These are phyloP conservation scores for Collybia sordida DNA, from an alignment of 768 basidiomycete species.

Conservation along the genomic window DNA sequence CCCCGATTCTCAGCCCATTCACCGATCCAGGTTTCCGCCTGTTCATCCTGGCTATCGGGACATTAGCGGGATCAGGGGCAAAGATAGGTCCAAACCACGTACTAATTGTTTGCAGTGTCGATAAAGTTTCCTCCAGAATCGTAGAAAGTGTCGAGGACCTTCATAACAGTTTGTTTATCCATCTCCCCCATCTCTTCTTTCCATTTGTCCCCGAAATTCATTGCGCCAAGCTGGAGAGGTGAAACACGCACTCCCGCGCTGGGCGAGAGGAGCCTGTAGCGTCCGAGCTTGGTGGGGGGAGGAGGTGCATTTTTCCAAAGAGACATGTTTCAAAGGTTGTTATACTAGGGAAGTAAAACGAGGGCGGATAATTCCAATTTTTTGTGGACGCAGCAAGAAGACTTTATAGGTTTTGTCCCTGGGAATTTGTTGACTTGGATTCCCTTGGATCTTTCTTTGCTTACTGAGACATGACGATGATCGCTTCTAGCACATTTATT, in stretches of 20 bases:
- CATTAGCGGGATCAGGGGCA: neutral
- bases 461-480: too few species aligned
- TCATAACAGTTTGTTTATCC: constrained; percentile 34
- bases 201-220: constrained; percentile 45
- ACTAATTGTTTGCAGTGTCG: constrained; percentile 40
- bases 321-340: too few species aligned
- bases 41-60: constrained; percentile 32
- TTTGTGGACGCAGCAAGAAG: too few species aligned
- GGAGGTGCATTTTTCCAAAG: constrained; percentile 10
- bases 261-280: constrained; percentile 38
- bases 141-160: constrained; percentile 39
- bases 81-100: constrained; percentile 5
- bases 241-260: constrained; percentile 47
- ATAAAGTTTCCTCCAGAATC: constrained; percentile 43
- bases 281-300: constrained; percentile 31
- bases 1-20: constrained; percentile 44
- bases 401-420: too few species aligned
- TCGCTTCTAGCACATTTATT: too few species aligned
- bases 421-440: too few species aligned
- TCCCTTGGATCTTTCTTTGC: too few species aligned
- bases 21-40: constrained; percentile 43
- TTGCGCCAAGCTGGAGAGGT: constrained; percentile 47
- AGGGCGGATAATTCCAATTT: too few species aligned
- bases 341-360: too few species aligned
- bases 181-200: constrained; percentile 25